phyloP scores from a whole-genome alignment of 2,329 filamentous ascomycete genomes.

The Coniella lustricola region DNA sequence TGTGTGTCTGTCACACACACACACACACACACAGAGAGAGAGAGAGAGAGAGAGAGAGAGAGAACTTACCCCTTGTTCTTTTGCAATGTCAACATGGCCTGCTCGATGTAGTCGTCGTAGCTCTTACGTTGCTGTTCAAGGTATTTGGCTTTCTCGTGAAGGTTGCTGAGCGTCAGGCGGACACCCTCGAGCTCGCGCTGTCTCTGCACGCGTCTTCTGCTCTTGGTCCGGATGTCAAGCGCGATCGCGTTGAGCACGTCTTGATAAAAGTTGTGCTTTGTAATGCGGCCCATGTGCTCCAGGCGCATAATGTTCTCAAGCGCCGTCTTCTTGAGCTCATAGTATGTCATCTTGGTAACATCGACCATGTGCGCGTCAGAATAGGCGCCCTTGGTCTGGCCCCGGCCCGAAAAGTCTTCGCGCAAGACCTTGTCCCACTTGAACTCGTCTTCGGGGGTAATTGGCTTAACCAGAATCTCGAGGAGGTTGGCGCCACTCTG shows the following conservation, averaged over 20 bases:
- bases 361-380: constrained; percentile 85
- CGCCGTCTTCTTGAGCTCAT: constrained; percentile 85
- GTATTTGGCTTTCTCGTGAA: constrained; percentile 83
- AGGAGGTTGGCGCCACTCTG: constrained; percentile 89
- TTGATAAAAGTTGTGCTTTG: constrained; percentile 87
- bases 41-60: too few relatives aligned
- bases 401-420: constrained; percentile 69
- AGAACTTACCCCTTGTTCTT: constrained; percentile 77
- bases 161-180: constrained; percentile 63
- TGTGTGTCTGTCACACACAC: too few relatives aligned
- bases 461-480: constrained; percentile 88
- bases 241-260: constrained; percentile 97
- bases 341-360: constrained; percentile 81
- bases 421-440: constrained; percentile 76
- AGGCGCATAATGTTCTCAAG: constrained; percentile 89
- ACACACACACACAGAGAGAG: too few relatives aligned
- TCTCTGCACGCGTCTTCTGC: constrained; percentile 82
- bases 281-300: constrained; percentile 81
- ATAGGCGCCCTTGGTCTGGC: constrained; percentile 73
- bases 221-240: constrained; percentile 94
- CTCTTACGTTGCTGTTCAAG: constrained; percentile 92
- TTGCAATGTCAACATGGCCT: constrained; percentile 93
- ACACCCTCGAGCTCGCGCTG: constrained; percentile 86
- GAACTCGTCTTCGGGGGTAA: constrained; percentile 77
- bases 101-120: constrained; percentile 99